phyloP scores from a whole-genome alignment of 139 green algal species.

The Chlamydomonas applanata region DNA sequence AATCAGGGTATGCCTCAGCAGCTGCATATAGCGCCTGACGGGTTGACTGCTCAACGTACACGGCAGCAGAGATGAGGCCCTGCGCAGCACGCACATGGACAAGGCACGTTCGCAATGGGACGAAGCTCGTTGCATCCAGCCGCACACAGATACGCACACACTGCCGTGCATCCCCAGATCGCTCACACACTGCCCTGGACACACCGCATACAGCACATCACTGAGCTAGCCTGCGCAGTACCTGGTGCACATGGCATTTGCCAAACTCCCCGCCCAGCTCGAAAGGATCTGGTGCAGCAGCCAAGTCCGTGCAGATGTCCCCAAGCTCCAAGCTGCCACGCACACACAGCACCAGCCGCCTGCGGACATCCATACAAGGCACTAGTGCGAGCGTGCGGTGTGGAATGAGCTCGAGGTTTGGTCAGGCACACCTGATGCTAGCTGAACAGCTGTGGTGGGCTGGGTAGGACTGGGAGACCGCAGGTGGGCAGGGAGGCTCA shows the following conservation, averaged over 20 bases:
- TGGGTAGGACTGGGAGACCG: too few relatives aligned
- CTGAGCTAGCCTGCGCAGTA: neutral
- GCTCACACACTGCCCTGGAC: neutral
- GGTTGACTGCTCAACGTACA: conserved; percentile 50
- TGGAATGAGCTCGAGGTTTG: too few relatives aligned
- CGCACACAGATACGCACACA: neutral
- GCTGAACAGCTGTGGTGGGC: too few relatives aligned
- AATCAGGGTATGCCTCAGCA: conserved; percentile 36
- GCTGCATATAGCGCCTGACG: conserved; percentile 33
- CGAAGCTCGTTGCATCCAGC: too few relatives aligned
- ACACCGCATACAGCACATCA: neutral
- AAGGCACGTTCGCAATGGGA: too few relatives aligned
- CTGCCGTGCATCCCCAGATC: neutral
- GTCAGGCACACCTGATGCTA: too few relatives aligned
- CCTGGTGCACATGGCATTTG: conserved; percentile 14
- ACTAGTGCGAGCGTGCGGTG: too few relatives aligned
- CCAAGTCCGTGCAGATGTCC: conserved; percentile 57
- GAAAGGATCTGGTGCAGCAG: conserved; percentile 27
- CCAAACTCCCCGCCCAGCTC: conserved; percentile 20
- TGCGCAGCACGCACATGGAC: conserved; percentile 15
- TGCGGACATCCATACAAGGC: too few relatives aligned
- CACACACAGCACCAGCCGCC: conserved; percentile 37
- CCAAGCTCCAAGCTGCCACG: conserved; percentile 48
- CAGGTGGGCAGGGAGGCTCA: too few relatives aligned
- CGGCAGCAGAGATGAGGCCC: conserved; percentile 50